Percentiles rank a stretch among this genome's conserved stretches.
Evolutionary conservation across 768 basidiomycete genomes (phyloP).

Genomic region (Lactarius sp.): DNA sequence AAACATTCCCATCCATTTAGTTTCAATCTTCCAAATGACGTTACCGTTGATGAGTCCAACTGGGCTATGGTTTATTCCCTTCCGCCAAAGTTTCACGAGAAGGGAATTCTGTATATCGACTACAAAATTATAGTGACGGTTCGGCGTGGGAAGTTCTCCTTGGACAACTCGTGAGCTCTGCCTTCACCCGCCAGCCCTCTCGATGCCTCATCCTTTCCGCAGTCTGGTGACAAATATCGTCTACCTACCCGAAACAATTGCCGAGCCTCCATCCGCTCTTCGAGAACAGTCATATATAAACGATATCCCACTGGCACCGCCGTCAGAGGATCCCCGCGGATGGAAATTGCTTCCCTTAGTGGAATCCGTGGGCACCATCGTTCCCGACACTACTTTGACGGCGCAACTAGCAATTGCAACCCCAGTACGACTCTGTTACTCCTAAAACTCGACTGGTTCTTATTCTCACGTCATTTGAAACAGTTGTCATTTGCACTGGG

Average conservation of each 20-base stretch:
- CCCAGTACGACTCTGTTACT: slow-evolving; percentile 6
- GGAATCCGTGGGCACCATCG: slow-evolving; percentile 2
- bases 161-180: slow-evolving; percentile 19
- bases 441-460: neutral
- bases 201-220: neutral
- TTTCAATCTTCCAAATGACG: slow-evolving; percentile 43
- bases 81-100: slow-evolving; percentile 49
- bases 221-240: slow-evolving; percentile 21
- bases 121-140: slow-evolving; percentile 22
- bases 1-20: slow-evolving; percentile 46
- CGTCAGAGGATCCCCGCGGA: slow-evolving; percentile 21
- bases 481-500: slow-evolving; percentile 20
- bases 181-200: neutral
- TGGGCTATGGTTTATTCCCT: slow-evolving; percentile 37
- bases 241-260: slow-evolving; percentile 23
- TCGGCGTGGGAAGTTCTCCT: slow-evolving; percentile 15
- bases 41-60: slow-evolving; percentile 35
- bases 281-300: slow-evolving; percentile 23
- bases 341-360: slow-evolving; percentile 25
- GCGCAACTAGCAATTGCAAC: slow-evolving; percentile 15
- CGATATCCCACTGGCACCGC: neutral
- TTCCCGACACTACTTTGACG: neutral
- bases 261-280: slow-evolving; percentile 20
- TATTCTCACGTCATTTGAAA: neutral
- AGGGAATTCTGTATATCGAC: slow-evolving; percentile 23